Conservation (phyloP, 2,329 filamentous ascomycete species). For the Stagonosporopsis chrysanthemi region DNA sequence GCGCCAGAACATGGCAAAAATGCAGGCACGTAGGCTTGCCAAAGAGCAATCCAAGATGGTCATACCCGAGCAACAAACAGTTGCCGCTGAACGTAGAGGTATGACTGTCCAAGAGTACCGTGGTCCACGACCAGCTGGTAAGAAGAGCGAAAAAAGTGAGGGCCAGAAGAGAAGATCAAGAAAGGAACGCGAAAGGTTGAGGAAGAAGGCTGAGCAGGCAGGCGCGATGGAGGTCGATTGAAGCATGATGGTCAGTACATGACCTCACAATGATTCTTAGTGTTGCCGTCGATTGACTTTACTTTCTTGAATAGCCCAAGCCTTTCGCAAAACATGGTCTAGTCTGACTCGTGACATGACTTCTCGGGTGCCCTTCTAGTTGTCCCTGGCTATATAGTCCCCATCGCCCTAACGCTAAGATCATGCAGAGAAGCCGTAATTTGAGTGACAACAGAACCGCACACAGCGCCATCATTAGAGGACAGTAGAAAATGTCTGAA, state of each 20-base stretch:
- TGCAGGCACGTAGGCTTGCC: constrained; percentile 25
- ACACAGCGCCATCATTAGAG: no score
- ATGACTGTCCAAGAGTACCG: constrained; percentile 19
- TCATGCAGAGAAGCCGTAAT: no score
- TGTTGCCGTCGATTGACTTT: neutral
- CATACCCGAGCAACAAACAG: constrained; percentile 19
- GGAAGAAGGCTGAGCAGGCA: constrained; percentile 13
- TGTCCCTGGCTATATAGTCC: no score
- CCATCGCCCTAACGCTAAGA: no score
- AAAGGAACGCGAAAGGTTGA: constrained; percentile 16
- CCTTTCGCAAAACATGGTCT: no score
- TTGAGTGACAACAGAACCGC: no score
- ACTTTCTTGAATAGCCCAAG: no score
- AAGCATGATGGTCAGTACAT: neutral
- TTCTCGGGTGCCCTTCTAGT: no score
- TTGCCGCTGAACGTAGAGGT: constrained; percentile 27
- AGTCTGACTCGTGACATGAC: no score
- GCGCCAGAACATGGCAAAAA: constrained; percentile 31
- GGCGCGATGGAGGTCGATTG: constrained; percentile 21
- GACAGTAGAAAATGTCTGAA: no score
- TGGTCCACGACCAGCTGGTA: constrained; percentile 4
- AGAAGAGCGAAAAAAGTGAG: constrained; percentile 10
- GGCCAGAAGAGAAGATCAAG: constrained; percentile 12
- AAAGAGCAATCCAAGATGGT: constrained; percentile 18
- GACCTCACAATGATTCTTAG: neutral